These are phyloP conservation scores for Ogataea chonburiensis DNA, from an alignment of 805 yeast species.

Conservation along the genomic window DNA sequence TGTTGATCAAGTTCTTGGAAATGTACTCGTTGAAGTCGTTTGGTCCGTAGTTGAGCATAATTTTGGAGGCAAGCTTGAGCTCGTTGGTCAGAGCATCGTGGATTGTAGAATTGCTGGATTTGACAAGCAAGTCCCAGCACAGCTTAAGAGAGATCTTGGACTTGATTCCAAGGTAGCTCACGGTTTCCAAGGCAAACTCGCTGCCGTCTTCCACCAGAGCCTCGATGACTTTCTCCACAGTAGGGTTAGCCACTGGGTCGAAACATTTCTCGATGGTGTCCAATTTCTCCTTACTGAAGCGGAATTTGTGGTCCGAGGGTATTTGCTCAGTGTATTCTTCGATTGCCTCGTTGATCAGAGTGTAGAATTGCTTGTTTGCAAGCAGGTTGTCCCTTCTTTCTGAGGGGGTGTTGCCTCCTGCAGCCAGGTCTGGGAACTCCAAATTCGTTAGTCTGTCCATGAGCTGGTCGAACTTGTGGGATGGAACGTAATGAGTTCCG, in stretches of 20 bases:
- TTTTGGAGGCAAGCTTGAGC: constrained; percentile 70
- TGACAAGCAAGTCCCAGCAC: constrained; percentile 63
- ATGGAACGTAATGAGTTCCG: constrained; percentile 86
- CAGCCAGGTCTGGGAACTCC: constrained; percentile 32
- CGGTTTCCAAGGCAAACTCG: constrained; percentile 62
- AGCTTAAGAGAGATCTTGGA: constrained; percentile 80
- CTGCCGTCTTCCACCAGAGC: constrained; percentile 54
- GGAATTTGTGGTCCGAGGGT: constrained; percentile 62
- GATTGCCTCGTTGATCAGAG: constrained; percentile 66
- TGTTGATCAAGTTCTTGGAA: constrained; percentile 50
- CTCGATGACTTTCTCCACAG: constrained; percentile 55
- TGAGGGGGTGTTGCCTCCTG: too few relatives aligned
- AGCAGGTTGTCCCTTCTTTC: constrained; percentile 21
- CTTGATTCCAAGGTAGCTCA: constrained; percentile 56
- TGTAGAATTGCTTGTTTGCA: constrained; percentile 36
- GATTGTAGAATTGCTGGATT: constrained; percentile 57
- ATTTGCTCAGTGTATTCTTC: constrained; percentile 74
- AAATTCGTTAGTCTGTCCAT: constrained; percentile 64
- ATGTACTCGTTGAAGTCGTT: constrained; percentile 53
- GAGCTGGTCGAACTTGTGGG: constrained; percentile 60
- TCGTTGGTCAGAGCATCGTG: constrained; percentile 70
- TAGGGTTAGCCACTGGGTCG: constrained; percentile 38
- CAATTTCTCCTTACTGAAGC: constrained; percentile 54
- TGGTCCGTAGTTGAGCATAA: constrained; percentile 52
- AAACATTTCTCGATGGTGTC: constrained; percentile 70